Percentiles rank a stretch among this genome's conserved stretches.
Evolutionary conservation across 129 eudicot genomes (phyloP).

Genomic region (Saposhnikovia divaricata): DNA sequence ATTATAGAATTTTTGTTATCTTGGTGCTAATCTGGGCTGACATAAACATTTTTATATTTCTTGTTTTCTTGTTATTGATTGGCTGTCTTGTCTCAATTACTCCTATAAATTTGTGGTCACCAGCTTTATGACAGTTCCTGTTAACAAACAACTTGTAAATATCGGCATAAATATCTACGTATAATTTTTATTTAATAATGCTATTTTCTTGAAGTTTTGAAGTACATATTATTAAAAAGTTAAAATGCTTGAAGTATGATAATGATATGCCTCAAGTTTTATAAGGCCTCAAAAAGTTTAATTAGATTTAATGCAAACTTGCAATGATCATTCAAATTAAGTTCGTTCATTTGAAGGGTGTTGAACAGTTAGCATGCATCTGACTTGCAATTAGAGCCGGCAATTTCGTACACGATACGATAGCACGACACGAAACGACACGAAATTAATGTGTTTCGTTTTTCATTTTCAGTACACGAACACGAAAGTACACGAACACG

Average conservation of each 20-base stretch:
- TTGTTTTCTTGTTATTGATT: not conserved
- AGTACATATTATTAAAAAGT: too few relatives aligned
- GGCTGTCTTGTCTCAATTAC: not conserved
- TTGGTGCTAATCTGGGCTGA: not conserved
- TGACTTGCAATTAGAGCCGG: too few relatives aligned
- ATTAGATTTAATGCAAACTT: not conserved
- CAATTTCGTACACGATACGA: too few relatives aligned
- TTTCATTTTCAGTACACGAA: too few relatives aligned
- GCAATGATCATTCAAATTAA: not conserved
- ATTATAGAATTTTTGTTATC: not conserved
- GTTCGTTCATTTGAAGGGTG: not conserved
- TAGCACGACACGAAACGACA: too few relatives aligned
- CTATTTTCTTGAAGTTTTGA: not conserved
- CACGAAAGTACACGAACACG: too few relatives aligned
- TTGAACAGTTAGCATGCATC: not conserved
- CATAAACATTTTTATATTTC: not conserved
- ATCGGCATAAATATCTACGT: not conserved
- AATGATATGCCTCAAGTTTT: not conserved
- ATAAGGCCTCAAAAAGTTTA: not conserved
- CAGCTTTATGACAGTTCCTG: not conserved
- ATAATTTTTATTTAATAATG: too few relatives aligned
- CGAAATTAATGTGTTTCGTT: too few relatives aligned
- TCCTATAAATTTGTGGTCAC: not conserved
- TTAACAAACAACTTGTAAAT: not conserved
- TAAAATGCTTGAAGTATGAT: not conserved